Evolutionary conservation across 208 protist species (phyloP).

Genomic region (Acanthamoeba castellanii): DNA sequence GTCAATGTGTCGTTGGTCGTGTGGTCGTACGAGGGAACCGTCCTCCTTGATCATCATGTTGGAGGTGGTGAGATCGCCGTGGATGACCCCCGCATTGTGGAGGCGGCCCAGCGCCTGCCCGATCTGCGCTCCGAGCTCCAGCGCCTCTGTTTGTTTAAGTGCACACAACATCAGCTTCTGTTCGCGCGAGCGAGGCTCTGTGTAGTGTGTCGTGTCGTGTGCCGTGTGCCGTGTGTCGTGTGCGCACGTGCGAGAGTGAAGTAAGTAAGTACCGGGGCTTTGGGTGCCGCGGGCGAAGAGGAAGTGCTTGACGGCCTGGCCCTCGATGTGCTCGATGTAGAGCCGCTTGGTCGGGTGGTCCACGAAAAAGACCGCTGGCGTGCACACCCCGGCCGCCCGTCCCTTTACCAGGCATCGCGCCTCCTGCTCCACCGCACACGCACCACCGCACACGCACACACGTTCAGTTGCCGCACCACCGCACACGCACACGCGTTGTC

Average conservation of each 20-base stretch:
- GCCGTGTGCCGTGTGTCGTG: background rate
- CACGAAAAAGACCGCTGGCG: conserved; percentile 80
- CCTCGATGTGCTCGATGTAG: conserved; percentile 85
- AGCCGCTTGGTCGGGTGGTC: conserved; percentile 60
- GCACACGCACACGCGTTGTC: background rate
- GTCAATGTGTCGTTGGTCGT: too few species aligned
- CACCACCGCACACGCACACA: background rate
- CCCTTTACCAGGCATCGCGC: conserved; percentile 65
- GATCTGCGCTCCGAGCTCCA: conserved; percentile 88
- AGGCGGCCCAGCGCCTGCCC: conserved; percentile 93
- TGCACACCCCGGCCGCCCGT: conserved; percentile 73
- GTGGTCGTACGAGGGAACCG: background rate
- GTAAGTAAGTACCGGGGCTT: background rate
- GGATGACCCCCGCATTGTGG: conserved; percentile 95
- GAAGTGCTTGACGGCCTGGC: conserved; percentile 78
- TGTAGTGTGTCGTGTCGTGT: too few species aligned
- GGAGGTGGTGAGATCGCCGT: conserved; percentile 98
- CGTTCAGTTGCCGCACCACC: too few species aligned
- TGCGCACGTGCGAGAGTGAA: background rate
- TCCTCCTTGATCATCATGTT: conserved; percentile 93
- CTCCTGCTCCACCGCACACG: conserved; percentile 18
- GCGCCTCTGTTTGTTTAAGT: background rate
- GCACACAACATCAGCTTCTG: background rate
- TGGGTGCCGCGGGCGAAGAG: background rate
- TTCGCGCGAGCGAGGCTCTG: too few species aligned